Evolutionary conservation across 768 basidiomycete genomes (phyloP).

Genomic region (Mycena filopes): DNA sequence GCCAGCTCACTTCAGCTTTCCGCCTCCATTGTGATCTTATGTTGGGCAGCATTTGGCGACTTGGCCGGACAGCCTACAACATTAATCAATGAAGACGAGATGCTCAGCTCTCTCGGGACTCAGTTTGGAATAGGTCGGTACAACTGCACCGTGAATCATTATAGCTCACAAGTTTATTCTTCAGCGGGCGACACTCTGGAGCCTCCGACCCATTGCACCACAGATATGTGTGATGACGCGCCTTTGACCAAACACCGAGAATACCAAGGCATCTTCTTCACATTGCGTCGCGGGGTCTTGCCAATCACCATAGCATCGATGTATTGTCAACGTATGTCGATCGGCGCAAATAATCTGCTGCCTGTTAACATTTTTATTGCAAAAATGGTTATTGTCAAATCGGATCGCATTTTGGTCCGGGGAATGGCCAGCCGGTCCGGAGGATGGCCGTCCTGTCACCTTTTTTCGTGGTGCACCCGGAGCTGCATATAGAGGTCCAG

Average conservation of each 20-base stretch:
- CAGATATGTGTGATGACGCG: not conserved
- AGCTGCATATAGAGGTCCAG: too few relatives aligned
- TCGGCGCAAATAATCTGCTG: not conserved
- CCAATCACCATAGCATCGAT: not conserved
- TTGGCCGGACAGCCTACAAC: not conserved
- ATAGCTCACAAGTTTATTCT: not conserved
- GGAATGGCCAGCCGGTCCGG: too few relatives aligned
- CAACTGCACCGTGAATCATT: not conserved
- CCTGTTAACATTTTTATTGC: too few relatives aligned
- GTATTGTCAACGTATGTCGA: constrained; percentile 8
- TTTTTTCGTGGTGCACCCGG: too few relatives aligned
- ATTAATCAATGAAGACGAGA: not conserved
- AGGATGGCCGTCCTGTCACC: too few relatives aligned
- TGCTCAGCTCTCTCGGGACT: not conserved
- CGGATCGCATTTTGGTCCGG: not conserved
- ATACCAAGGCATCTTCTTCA: constrained; percentile 2
- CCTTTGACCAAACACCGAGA: constrained; percentile 1
- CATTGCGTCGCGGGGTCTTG: not conserved
- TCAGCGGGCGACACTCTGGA: constrained; percentile 1
- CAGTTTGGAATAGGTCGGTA: not conserved
- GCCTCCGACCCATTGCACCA: constrained; percentile 2
- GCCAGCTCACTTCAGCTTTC: not conserved
- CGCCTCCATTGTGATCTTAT: not conserved
- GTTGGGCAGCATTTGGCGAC: constrained; percentile 15
- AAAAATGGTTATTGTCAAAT: not conserved